Evolutionary conservation across 1,284 basidiomycete genomes (phyloP).

Genomic region (Earliella scabrosa): DNA sequence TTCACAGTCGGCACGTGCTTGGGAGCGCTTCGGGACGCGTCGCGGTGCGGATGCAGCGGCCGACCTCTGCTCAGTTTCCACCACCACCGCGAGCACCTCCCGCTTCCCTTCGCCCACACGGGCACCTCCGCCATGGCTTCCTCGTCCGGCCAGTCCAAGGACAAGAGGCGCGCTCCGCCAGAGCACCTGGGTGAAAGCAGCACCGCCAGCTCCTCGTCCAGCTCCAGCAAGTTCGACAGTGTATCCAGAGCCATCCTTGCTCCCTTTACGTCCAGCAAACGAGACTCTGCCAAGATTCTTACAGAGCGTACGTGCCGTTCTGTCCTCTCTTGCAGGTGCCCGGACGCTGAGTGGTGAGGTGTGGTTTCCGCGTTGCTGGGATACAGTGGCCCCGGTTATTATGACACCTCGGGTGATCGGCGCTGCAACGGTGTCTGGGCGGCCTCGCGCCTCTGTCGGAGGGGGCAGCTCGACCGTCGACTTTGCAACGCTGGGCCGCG

Average conservation of each 20-base stretch:
- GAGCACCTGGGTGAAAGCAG: slow-evolving; percentile 39
- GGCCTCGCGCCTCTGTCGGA: slow-evolving; percentile 48
- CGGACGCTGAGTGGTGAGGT: slow-evolving; percentile 12
- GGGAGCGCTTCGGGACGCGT: slow-evolving; percentile 25
- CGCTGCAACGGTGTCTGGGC: slow-evolving; percentile 63
- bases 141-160: slow-evolving; percentile 19
- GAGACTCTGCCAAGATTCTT: slow-evolving; percentile 69
- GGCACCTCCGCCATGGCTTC: slow-evolving; percentile 30
- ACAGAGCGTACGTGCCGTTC: slow-evolving; percentile 62
- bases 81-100: slow-evolving; percentile 13
- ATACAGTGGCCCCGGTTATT: slow-evolving; percentile 83
- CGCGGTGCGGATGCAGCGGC: slow-evolving; percentile 18
- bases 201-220: slow-evolving; percentile 28
- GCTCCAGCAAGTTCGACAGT: slow-evolving; percentile 52
- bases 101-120: slow-evolving; percentile 10
- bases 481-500: slow-evolving; percentile 75
- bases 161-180: slow-evolving; percentile 37
- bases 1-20: slow-evolving; percentile 21
- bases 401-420: slow-evolving; percentile 87
- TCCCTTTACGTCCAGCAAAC: slow-evolving; percentile 68
- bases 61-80: slow-evolving; percentile 8
- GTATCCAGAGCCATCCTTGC: slow-evolving; percentile 71
- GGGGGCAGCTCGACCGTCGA: slow-evolving; percentile 51
- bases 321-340: neutral
- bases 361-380: slow-evolving; percentile 13